Base-by-base conservation (phyloP, 2,329 filamentous ascomycete species). In the Claviceps spartinae region DNA sequence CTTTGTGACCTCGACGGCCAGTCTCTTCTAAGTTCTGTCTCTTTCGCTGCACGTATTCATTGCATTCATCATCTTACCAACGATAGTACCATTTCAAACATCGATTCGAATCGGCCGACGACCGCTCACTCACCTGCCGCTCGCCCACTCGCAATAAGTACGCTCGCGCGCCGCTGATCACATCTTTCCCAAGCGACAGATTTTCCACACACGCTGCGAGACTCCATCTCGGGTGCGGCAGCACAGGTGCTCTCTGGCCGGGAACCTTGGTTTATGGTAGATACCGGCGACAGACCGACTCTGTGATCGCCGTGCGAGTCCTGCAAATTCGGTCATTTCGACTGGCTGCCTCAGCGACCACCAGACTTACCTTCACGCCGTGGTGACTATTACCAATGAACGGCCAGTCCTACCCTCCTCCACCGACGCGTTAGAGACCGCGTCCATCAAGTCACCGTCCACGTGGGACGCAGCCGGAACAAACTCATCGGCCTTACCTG, bases 381-480 rank as follows among this genome's bases (percentile, higher is more conserved):
- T 18, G 6, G 26, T 34, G 30, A 42, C 42, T 46, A 46, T 41
- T 30, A 52, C 55, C 55, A 60, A 60, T 60, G 59, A 52, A 54
- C 49, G 45, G 38, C 50, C 41, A 41, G 47, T 52, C 54, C 51
- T 49, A 50, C 51, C 54, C 48, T 48, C 52, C 51, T 54, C 54
- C 50, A 52, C 50, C 59, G 56, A 58, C 61, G 57, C 63, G 61
- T 64, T 65, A 64, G 63, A 62, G 47, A 59, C 58, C 24, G 40
- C 40, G 45, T 50, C 34, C 38, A 44, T 30, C 34, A n/a, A 41
- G 41, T 41, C 49, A 14, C 41, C 51, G 4, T 20, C 26, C 26
- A 26, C 34, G 11, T 47, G 42, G 42, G 48, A 42, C 47, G 48
- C 48, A 46, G 46, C 18, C 20, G 34, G 13, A 13, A 38, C 47